phyloP scores from a whole-genome alignment of 192 early-diverging fungal genomes.

The Endogone sp. region DNA sequence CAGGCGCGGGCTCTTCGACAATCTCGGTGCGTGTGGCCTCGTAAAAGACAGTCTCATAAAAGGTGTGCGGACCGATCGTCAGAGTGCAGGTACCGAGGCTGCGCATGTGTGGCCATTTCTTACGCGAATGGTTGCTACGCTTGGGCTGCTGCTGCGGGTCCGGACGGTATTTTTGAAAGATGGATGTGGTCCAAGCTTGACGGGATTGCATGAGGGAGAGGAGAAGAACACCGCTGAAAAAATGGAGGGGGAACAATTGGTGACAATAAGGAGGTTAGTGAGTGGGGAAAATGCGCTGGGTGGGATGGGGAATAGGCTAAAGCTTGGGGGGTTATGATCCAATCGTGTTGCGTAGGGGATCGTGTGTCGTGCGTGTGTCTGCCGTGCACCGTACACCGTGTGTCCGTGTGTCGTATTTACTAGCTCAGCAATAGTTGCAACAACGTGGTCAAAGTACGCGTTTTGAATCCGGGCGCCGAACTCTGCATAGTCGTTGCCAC shows the following conservation, averaged over 20 bases:
- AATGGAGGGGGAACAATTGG: too few relatives aligned
- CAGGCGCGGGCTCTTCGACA: slow-evolving; percentile 4
- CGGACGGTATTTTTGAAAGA: slow-evolving; percentile 29
- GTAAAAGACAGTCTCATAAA: slow-evolving; percentile 42
- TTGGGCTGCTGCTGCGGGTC: slow-evolving; percentile 25
- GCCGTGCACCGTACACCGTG: too few relatives aligned
- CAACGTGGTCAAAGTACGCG: too few relatives aligned
- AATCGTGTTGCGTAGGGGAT: too few relatives aligned
- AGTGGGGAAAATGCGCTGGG: too few relatives aligned
- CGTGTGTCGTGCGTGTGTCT: too few relatives aligned
- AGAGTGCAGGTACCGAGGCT: slow-evolving; percentile 36
- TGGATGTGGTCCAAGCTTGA: slow-evolving; percentile 23
- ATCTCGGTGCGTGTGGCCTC: slow-evolving; percentile 13
- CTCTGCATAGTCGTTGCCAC: too few relatives aligned
- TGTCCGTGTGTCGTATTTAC: too few relatives aligned
- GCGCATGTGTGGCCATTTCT: slow-evolving; percentile 27
- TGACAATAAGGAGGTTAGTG: background rate
- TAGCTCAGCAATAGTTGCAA: too few relatives aligned
- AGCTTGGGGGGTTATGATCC: too few relatives aligned
- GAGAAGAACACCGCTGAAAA: slow-evolving; percentile 29
- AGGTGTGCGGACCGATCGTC: slow-evolving; percentile 53
- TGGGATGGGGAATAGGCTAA: too few relatives aligned
- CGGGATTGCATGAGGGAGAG: slow-evolving; percentile 37
- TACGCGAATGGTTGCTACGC: slow-evolving; percentile 8
- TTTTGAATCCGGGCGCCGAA: too few relatives aligned